Evolutionary conservation across 2,329 filamentous ascomycete genomes (phyloP).

Genomic region (Balansia obtecta): DNA sequence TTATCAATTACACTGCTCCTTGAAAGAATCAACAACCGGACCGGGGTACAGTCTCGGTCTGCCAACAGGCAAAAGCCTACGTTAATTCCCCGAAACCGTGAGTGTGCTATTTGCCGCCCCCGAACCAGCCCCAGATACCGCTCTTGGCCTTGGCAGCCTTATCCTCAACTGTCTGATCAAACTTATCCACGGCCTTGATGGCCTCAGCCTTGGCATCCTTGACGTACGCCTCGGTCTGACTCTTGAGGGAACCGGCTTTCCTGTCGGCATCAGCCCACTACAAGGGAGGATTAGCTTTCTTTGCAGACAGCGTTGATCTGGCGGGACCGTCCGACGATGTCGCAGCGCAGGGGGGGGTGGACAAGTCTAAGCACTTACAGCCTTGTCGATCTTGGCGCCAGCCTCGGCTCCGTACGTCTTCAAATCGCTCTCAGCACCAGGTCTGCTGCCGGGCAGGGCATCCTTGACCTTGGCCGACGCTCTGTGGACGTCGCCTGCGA

Average conservation of each 20-base stretch:
- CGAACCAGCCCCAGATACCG: slow-evolving; percentile 77
- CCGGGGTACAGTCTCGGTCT: background rate
- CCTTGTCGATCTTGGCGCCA: slow-evolving; percentile 54
- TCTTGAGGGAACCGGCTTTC: slow-evolving; percentile 49
- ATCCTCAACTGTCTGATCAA: slow-evolving; percentile 72
- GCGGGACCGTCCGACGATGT: too few relatives aligned
- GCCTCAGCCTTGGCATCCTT: slow-evolving; percentile 53
- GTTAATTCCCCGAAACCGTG: background rate
- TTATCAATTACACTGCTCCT: background rate
- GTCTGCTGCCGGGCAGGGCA: slow-evolving; percentile 49
- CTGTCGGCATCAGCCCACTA: slow-evolving; percentile 45
- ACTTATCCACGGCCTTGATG: slow-evolving; percentile 64
- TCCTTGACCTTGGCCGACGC: slow-evolving; percentile 54
- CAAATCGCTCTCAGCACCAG: slow-evolving; percentile 51
- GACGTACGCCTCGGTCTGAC: slow-evolving; percentile 44
- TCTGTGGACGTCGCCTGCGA: slow-evolving; percentile 63
- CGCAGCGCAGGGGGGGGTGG: too few relatives aligned
- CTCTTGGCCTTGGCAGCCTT: slow-evolving; percentile 73
- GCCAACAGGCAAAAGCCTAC: background rate
- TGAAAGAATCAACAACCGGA: background rate
- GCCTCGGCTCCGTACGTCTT: slow-evolving; percentile 34
- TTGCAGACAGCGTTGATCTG: too few relatives aligned
- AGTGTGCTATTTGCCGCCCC: slow-evolving; percentile 40
- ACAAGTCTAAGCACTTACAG: slow-evolving; percentile 37
- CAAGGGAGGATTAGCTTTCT: background rate